These are phyloP conservation scores for Backusella circina DNA, from an alignment of 192 early-diverging fungal genomes.

Conservation along the genomic window DNA sequence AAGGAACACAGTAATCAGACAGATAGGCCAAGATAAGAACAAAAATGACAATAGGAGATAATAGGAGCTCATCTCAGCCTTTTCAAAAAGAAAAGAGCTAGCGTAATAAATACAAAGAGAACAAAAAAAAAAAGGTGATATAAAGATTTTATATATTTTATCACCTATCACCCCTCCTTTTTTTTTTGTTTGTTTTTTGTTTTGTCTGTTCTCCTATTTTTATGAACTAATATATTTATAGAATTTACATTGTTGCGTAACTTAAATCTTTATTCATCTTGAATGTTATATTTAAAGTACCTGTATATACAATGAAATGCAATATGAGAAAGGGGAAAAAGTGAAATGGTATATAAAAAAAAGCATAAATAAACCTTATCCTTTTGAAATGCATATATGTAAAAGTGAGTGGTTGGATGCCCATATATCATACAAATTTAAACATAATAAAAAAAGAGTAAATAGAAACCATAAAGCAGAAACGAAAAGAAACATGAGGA, in stretches of 20 bases:
- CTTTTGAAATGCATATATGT: background rate
- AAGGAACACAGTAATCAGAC: background rate
- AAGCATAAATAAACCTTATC: background rate
- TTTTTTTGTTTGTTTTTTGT: background rate
- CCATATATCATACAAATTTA: background rate
- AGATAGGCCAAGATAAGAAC: background rate
- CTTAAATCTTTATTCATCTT: background rate
- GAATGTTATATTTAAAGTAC: background rate
- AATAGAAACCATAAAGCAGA: background rate
- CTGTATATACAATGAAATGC: background rate
- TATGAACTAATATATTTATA: background rate
- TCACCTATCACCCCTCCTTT: background rate
- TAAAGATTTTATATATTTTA: background rate
- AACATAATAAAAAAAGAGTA: background rate
- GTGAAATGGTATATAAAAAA: background rate
- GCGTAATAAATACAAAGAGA: background rate
- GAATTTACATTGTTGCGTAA: background rate
- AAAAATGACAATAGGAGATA: background rate
- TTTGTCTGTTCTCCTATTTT: background rate
- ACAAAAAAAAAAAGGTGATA: background rate
- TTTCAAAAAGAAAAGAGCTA: background rate
- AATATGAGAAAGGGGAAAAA: background rate
- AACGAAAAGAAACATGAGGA: background rate
- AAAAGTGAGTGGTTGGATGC: background rate
- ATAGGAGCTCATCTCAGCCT: background rate